Percentiles rank a stretch among this genome's conserved stretches.
phyloP scores from a whole-genome alignment of 1,139 yeast species.

The Candida sp. region DNA sequence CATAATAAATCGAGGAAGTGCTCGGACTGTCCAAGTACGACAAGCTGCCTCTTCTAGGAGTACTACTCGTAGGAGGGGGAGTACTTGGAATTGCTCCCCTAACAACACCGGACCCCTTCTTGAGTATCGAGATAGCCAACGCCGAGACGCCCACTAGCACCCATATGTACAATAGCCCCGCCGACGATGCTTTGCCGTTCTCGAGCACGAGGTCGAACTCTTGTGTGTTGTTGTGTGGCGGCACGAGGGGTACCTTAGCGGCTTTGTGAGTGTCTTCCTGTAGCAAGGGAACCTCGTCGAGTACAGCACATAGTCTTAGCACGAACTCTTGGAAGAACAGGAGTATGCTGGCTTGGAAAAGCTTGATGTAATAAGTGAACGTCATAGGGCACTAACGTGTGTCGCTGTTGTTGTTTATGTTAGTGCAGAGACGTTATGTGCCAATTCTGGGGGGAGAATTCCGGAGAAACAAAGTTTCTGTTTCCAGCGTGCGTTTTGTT shows the following conservation, averaged over 20 bases:
- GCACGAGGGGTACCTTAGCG: neutral
- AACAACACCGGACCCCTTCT: neutral
- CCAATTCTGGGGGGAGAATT: neutral
- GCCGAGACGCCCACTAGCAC: neutral
- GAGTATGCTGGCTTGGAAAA: neutral
- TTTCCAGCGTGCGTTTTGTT: neutral
- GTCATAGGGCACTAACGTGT: neutral
- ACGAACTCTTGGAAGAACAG: neutral
- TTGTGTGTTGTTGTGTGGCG: neutral
- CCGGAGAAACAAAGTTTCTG: neutral
- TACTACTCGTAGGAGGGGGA: neutral
- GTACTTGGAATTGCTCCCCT: neutral
- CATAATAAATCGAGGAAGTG: neutral
- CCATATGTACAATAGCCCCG: neutral
- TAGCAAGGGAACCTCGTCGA: neutral
- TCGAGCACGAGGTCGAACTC: neutral
- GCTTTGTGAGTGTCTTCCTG: constrained; percentile 1
- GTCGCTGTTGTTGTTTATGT: neutral
- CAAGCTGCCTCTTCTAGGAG: neutral
- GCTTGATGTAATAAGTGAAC: neutral
- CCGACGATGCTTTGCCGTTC: neutral
- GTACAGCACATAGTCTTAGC: neutral
- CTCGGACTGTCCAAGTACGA: neutral
- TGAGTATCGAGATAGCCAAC: neutral
- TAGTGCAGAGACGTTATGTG: neutral